Base-by-base conservation (phyloP, 2,329 filamentous ascomycete genomes). In the Chaetomiaceae sp. region DNA sequence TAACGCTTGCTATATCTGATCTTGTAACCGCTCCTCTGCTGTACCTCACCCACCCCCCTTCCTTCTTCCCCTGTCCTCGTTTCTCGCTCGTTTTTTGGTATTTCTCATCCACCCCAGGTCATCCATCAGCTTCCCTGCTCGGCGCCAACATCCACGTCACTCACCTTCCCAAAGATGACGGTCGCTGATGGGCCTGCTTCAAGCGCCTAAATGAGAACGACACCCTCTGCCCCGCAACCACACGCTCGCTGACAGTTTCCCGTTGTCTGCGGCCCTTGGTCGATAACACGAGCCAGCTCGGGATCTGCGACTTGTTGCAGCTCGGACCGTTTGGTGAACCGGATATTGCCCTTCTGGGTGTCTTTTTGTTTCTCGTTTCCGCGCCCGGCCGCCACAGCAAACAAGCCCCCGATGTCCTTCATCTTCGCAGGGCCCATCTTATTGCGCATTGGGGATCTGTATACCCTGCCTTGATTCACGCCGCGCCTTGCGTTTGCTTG, bases 181-280 rank as follows among this genome's bases (percentile, higher is more conserved):
- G 54, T 53, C 54, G 55, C 58, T 55, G 57, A 60, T 60, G 57
- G 58, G 56, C 54, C 54, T 61, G 54, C 51, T 47, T 60, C 53
- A 58, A 58, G 60, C 58, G 60, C 63, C 56, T 64, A 63, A 64
- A 63, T 62, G 54, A 58, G 44, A 52, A 48, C 50, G 56, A 56
- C 46, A 59, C 61, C 59, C 55, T 58, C 52, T 53, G 40, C 54
- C 40, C 50, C 40, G 22, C 53, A 31, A 45, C 44, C 23, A 22
- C 14, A 47, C 29, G 25, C 51, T 55, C 23, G 42, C 25, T 33
- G 25, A 44, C 33, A 50, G 34, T 25, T 37, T 29, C 15, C 37
- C 19, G 27, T 39, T 54, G 45, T 38, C 23, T 27, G 34, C 23
- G 36, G 31, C 27, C 49, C 42, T 23, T 38, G 6, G 19, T 17